These are phyloP conservation scores for Hippophae rhamnoides DNA, from an alignment of 306 rosid species.

Conservation along the genomic window DNA sequence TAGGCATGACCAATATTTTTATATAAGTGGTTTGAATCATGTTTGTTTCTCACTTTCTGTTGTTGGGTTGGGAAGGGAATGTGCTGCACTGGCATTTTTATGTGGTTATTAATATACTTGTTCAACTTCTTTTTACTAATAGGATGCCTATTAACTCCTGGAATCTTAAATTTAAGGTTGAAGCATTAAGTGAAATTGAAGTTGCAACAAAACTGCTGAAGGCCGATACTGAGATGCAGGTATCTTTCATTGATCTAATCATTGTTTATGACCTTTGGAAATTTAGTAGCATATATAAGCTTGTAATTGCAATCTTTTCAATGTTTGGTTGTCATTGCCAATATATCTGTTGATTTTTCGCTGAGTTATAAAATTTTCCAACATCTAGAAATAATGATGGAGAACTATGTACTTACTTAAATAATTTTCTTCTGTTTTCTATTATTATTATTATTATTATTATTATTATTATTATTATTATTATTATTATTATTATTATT, in stretches of 20 bases:
- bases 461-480: too few species aligned
- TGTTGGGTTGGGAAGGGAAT: slow-evolving; percentile 1
- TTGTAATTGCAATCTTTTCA: too few species aligned
- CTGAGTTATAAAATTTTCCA: too few species aligned
- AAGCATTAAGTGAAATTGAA: slow-evolving; percentile 88
- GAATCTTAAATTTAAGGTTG: slow-evolving; percentile 54
- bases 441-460: too few species aligned
- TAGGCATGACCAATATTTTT: slow-evolving; percentile 5
- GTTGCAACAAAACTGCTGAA: slow-evolving; percentile 78
- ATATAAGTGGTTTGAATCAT: slow-evolving; percentile 7
- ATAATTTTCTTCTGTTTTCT: too few species aligned
- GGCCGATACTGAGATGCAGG: slow-evolving; percentile 52
- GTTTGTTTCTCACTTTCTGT: background rate
- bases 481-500: too few species aligned
- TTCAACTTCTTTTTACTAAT: slow-evolving; percentile 3
- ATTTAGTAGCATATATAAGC: background rate
- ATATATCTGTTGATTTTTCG: too few species aligned
- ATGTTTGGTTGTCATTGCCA: too few species aligned
- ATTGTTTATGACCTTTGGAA: slow-evolving; percentile 11
- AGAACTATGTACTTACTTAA: too few species aligned
- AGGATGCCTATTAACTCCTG: slow-evolving; percentile 12
- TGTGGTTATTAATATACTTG: background rate
- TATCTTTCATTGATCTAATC: slow-evolving; percentile 18
- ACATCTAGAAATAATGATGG: too few species aligned
- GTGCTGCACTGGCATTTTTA: slow-evolving; percentile 3